Evolutionary conservation across 2,329 filamentous ascomycete species (phyloP).

Genomic region (Neopestalotiopsis sp.): DNA sequence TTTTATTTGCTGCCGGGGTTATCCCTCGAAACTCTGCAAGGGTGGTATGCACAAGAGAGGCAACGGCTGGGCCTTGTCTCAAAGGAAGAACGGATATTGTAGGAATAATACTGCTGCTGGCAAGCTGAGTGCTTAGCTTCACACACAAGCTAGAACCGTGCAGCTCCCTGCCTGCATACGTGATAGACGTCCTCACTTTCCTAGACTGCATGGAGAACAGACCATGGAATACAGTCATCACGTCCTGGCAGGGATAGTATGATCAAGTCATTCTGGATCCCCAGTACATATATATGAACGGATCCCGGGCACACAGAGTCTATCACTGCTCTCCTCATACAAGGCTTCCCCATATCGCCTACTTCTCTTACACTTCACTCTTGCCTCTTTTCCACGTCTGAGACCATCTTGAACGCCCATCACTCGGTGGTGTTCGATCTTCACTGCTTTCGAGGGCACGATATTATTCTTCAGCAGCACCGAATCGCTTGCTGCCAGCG

Average conservation of each 20-base stretch:
- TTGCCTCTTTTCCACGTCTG: background rate
- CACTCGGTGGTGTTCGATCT: background rate
- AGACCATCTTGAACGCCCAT: background rate
- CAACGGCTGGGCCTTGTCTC: conserved; percentile 2
- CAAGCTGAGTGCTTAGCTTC: background rate
- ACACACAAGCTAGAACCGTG: background rate
- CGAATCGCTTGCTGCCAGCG: conserved; percentile 16
- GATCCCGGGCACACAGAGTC: background rate
- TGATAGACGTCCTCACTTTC: background rate
- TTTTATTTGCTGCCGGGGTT: conserved; percentile 4
- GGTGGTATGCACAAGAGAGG: background rate
- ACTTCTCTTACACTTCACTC: background rate
- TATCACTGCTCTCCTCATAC: background rate
- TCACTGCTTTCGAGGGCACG: background rate
- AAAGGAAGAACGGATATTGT: background rate
- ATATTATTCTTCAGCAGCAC: background rate
- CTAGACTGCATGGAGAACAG: background rate
- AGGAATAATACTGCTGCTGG: background rate
- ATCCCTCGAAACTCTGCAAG: background rate
- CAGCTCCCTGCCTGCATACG: background rate
- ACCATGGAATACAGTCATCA: background rate
- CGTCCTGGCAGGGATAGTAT: background rate
- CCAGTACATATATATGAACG: background rate
- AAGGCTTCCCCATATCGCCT: conserved; percentile 3
- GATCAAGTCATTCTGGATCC: background rate